These are phyloP conservation scores for Acacia confusa DNA, from an alignment of 306 rosid genomes.

Conservation along the genomic window DNA sequence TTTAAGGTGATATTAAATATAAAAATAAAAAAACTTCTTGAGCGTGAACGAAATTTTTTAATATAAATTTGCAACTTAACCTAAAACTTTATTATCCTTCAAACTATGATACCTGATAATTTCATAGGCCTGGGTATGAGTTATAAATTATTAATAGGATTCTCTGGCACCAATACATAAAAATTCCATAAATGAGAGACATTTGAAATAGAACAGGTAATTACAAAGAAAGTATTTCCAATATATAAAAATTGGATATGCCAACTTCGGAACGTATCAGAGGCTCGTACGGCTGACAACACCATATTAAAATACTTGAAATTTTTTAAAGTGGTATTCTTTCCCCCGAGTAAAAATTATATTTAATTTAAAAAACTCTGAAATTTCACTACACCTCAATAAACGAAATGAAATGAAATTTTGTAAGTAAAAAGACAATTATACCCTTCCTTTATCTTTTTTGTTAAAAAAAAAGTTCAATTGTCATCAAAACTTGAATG, in stretches of 20 bases:
- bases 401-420: too few relatives aligned
- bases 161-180: background rate
- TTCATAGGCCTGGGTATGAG: background rate
- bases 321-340: background rate
- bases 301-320: conserved; percentile 30
- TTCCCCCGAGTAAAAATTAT: background rate
- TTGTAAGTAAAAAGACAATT: too few relatives aligned
- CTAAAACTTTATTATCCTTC: background rate
- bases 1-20: too few relatives aligned
- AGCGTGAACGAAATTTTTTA: too few relatives aligned
- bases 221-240: background rate
- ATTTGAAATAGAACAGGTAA: background rate
- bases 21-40: too few relatives aligned
- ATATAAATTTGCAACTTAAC: too few relatives aligned
- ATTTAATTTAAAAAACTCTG: background rate
- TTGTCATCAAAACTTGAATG: too few relatives aligned
- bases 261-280: conserved; percentile 40
- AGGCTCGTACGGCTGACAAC: conserved; percentile 39
- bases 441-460: too few relatives aligned
- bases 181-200: background rate
- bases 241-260: background rate
- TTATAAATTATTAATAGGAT: background rate
- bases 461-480: too few relatives aligned
- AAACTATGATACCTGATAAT: background rate
- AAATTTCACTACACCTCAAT: too few relatives aligned